Evolutionary conservation across 495 filamentous ascomycete genomes (phyloP), one percentile per base, ranked within the genome.

Genomic region (Umbilicaria muhlenbergii): DNA sequence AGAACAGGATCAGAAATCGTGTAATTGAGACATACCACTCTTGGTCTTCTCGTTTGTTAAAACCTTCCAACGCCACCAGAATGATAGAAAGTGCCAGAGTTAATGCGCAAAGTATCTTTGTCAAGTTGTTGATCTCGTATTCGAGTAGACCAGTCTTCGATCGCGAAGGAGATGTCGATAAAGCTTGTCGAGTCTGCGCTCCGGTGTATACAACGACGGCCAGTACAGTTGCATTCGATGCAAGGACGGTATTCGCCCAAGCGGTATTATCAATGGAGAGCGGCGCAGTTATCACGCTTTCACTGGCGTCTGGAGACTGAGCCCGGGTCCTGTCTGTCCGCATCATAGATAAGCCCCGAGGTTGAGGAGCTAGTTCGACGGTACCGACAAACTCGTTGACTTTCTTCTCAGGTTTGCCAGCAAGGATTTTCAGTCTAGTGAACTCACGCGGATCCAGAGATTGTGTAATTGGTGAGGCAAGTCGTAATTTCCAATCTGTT

Each of bases 201-300:
- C 92, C 92, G 5, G 91, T 96, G 57, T 96, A 99, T 19, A 96
- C 70, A 38, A 99, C 81, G 1, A 83, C 84, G 4, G 89, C 89
- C 16, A 89, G 70, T 0, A 86, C 88, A 5, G 77, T 81, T 1
- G 80, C 86, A 57, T 88, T 91, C 3, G 86, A 93, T 2, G 92
- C 92, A 42, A 99, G 79, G 28, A 99, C 82, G 3, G 92, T 99
- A 53, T 96, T 99, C 13, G 88, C 86, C 92, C 92, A 99, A 3
- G 92, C 89, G 11, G 92, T 99, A 55, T 96, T 95, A 62, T 99
- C 92, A 47, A 96, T 94, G 3, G 75, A 83, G 34, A 99, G 67
- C 1, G 89, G 77, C 2, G 80, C 71, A 10, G 80, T 80, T 6
- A 28, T 8, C 6, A 8, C 24, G 8, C 6, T 28, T 44, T 75